Evolutionary conservation across 768 basidiomycete genomes (phyloP), one percentile per base, ranked within the genome.

Genomic region (Termitomyces heimii): DNA sequence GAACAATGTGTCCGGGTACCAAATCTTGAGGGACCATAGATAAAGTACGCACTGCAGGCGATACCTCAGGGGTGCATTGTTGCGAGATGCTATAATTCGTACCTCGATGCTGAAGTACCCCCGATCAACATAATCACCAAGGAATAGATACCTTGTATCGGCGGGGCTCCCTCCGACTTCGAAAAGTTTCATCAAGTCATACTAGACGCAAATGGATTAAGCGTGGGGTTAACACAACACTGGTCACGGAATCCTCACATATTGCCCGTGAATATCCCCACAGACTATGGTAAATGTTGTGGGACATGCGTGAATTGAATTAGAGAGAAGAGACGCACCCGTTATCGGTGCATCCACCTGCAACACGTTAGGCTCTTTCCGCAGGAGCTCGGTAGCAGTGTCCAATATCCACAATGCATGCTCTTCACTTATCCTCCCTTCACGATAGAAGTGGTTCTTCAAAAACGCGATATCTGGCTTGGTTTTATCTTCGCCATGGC

Each of bases 181-280:
- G 65, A 95, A 94, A 42, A 95, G 77, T 74, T 95, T 94, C 93
- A 95, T 95, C 63, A 95, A 75, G 73, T 95, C 93, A 64, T 90
- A 95, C 91, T 94, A 59, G 42, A 53, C 48, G 48, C 39, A 49
- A 20, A 50, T n/a, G 55, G 48, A 29, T 55, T 44, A 48, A 60
- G 54, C 50, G 60, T 35, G 35, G 39, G 12, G 37, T 37, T 12
- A 34, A 43, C 26, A 42, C 28, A 24, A 45, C 50, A 24, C 34
- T 29, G 26, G 46, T 29, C 29, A 42, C 24, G 29, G 29, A 64
- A 48, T 50, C 76, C 90, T 70, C 65, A 97, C 96, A 75, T 99
- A 99, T 92, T 99, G 96, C 0, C 96, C 96, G 66, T 98, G 96
- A 46, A 98, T 97, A 75, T 98, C 96, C 48, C 96, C 97, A 71